A percentile compares a stretch with the other conserved stretches of the same genome.
These are phyloP conservation scores for Xylaria palmicola DNA, from an alignment of 495 filamentous ascomycete species.

Conservation along the genomic window DNA sequence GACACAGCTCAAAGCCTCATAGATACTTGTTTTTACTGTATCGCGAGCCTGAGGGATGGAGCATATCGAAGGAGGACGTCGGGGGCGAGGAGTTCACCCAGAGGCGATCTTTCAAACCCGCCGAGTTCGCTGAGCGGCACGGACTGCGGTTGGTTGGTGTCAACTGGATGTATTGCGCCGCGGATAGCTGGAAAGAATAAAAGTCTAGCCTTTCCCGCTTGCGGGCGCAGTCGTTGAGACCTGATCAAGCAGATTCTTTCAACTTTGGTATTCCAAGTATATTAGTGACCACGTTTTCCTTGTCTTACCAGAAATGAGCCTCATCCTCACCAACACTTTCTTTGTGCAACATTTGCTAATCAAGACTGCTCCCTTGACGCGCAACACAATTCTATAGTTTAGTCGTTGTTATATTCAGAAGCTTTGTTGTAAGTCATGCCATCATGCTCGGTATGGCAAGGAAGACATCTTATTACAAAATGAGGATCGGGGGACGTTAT, in stretches of 20 bases:
- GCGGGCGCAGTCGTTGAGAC: not conserved
- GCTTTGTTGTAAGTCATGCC: too few relatives aligned
- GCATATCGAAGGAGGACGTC: constrained; percentile 20
- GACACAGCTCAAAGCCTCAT: constrained; percentile 29
- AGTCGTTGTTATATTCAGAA: too few relatives aligned
- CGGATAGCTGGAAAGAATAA: constrained; percentile 27
- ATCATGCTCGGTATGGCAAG: too few relatives aligned
- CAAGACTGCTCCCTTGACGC: too few relatives aligned
- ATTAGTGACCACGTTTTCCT: not conserved
- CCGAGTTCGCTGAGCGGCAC: constrained; percentile 23
- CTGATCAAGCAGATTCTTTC: not conserved
- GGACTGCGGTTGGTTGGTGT: constrained; percentile 24
- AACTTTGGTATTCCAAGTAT: too few relatives aligned
- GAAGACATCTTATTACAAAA: too few relatives aligned
- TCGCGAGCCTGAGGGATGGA: constrained; percentile 19
- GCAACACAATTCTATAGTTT: too few relatives aligned
- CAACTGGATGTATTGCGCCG: constrained; percentile 31
- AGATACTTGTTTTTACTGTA: constrained; percentile 31
- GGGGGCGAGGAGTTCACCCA: constrained; percentile 32
- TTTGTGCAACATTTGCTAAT: too few relatives aligned
- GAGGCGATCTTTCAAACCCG: constrained; percentile 22
- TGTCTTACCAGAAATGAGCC: not conserved
- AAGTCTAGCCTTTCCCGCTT: not conserved
- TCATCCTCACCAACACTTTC: too few relatives aligned
- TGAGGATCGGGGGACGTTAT: too few relatives aligned